These are phyloP conservation scores for Barbarea vulgaris DNA, from an alignment of 345 rosid genomes.

Conservation along the genomic window DNA sequence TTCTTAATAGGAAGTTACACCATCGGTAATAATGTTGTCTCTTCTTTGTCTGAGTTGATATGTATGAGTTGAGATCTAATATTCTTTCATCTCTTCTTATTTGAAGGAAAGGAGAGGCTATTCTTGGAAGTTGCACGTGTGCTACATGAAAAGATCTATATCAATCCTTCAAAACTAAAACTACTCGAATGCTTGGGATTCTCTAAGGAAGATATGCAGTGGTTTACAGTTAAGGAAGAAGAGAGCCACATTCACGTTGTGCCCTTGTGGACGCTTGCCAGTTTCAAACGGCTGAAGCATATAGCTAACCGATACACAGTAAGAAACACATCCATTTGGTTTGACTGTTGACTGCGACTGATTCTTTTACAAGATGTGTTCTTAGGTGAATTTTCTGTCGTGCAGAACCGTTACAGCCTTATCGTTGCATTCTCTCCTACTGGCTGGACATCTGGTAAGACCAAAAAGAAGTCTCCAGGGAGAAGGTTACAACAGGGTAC, in stretches of 20 bases:
- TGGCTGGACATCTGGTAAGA: slow-evolving; percentile 91
- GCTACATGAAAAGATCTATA: slow-evolving; percentile 66
- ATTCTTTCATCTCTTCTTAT: slow-evolving; percentile 8
- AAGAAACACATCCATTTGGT: slow-evolving; percentile 34
- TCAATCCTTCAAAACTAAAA: slow-evolving; percentile 69
- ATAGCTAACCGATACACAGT: slow-evolving; percentile 76
- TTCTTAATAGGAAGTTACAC: slow-evolving; percentile 95
- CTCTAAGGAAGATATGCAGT: slow-evolving; percentile 78
- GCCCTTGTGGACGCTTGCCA: slow-evolving; percentile 96
- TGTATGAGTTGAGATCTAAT: slow-evolving; percentile 5
- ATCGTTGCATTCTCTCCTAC: slow-evolving; percentile 94
- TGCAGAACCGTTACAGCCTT: slow-evolving; percentile 74
- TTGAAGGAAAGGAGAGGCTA: slow-evolving; percentile 84
- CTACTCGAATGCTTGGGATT: slow-evolving; percentile 75
- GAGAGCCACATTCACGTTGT: slow-evolving; percentile 95
- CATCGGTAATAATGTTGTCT: slow-evolving; percentile 57
- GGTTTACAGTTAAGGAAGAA: slow-evolving; percentile 78
- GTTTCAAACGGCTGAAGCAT: slow-evolving; percentile 89
- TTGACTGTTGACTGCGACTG: neutral
- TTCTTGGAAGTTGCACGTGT: slow-evolving; percentile 93
- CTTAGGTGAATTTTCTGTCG: neutral
- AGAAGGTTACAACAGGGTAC: slow-evolving; percentile 96
- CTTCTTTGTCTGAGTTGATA: slow-evolving; percentile 1
- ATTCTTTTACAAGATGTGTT: neutral
- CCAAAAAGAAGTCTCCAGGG: slow-evolving; percentile 82